Evolutionary conservation across 2,329 filamentous ascomycete genomes (phyloP).

Genomic region (Aspergillus chevalieri): DNA sequence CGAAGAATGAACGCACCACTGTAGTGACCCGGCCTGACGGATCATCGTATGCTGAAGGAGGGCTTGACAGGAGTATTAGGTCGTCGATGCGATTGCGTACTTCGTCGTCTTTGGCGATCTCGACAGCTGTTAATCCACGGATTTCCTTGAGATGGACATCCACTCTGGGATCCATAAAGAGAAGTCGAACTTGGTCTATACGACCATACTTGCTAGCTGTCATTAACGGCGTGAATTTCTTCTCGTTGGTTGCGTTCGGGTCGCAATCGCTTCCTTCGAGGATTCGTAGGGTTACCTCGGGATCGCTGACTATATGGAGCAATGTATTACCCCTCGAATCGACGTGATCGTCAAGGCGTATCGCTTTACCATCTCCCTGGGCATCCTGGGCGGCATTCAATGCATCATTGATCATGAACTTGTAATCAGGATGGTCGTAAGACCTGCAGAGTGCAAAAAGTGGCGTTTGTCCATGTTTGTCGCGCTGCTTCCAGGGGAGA

Average conservation of each 20-base stretch:
- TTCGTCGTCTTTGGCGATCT: constrained; percentile 96
- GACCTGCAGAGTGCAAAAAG: constrained; percentile 91
- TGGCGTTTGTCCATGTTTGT: constrained; percentile 97
- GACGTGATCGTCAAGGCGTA: constrained; percentile 88
- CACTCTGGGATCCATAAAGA: constrained; percentile 82
- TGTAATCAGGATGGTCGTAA: constrained; percentile 86
- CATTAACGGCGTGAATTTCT: constrained; percentile 92
- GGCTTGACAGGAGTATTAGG: constrained; percentile 72
- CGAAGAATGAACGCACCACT: constrained; percentile 91
- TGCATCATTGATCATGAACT: constrained; percentile 77
- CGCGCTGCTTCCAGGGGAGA: constrained; percentile 81
- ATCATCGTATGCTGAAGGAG: constrained; percentile 46
- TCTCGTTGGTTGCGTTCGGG: constrained; percentile 91
- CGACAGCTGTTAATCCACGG: constrained; percentile 85
- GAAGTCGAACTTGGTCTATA: constrained; percentile 80
- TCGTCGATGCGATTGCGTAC: constrained; percentile 96
- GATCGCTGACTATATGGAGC: constrained; percentile 89
- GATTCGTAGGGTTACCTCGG: constrained; percentile 66
- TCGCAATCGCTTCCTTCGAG: constrained; percentile 86
- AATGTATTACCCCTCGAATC: constrained; percentile 91
- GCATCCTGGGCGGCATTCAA: constrained; percentile 65
- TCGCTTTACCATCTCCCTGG: constrained; percentile 70
- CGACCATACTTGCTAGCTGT: constrained; percentile 97
- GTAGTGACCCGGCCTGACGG: constrained; percentile 79
- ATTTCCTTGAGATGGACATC: constrained; percentile 78